phyloP scores from a whole-genome alignment of 805 yeast genomes.

The Debaryomyces maramus region DNA sequence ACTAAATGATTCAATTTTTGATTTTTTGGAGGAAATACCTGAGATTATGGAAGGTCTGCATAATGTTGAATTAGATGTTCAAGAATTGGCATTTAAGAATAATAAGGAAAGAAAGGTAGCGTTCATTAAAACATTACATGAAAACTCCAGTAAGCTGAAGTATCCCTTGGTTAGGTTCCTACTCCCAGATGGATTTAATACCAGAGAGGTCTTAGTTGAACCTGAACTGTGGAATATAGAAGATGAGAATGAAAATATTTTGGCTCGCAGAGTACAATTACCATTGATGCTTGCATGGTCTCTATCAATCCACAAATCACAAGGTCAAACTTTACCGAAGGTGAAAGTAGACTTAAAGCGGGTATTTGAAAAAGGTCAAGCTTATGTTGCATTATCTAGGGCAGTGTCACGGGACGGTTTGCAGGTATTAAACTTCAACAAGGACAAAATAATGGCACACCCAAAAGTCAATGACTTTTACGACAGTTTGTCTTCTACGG shows the following conservation, averaged over 20 bases:
- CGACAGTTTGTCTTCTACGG: slow-evolving; percentile 41
- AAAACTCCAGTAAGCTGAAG: slow-evolving; percentile 48
- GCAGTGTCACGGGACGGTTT: slow-evolving; percentile 82
- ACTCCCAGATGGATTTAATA: slow-evolving; percentile 62
- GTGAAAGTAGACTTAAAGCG: slow-evolving; percentile 82
- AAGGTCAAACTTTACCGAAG: slow-evolving; percentile 83
- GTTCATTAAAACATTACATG: slow-evolving; percentile 42
- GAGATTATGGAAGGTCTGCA: slow-evolving; percentile 2
- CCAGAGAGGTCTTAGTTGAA: slow-evolving; percentile 73
- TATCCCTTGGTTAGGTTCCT: slow-evolving; percentile 78
- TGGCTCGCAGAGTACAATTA: slow-evolving; percentile 75
- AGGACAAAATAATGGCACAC: slow-evolving; percentile 65
- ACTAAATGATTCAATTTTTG: slow-evolving; percentile 49
- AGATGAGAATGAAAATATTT: slow-evolving; percentile 64
- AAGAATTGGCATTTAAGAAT: slow-evolving; percentile 15
- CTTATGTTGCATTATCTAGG: slow-evolving; percentile 92
- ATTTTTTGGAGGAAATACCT: slow-evolving; percentile 33
- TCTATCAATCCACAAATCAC: slow-evolving; percentile 90
- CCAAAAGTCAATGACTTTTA: slow-evolving; percentile 72
- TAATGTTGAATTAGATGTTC: slow-evolving; percentile 1
- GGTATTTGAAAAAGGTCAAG: slow-evolving; percentile 90
- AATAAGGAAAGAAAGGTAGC: slow-evolving; percentile 50
- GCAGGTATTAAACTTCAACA: slow-evolving; percentile 74
- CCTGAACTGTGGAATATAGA: slow-evolving; percentile 82
- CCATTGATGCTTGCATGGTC: slow-evolving; percentile 97